A percentile compares a stretch with the other conserved stretches of the same genome.
Conservation (phyloP, 768 basidiomycete genomes). For the Auricularia cornea region DNA sequence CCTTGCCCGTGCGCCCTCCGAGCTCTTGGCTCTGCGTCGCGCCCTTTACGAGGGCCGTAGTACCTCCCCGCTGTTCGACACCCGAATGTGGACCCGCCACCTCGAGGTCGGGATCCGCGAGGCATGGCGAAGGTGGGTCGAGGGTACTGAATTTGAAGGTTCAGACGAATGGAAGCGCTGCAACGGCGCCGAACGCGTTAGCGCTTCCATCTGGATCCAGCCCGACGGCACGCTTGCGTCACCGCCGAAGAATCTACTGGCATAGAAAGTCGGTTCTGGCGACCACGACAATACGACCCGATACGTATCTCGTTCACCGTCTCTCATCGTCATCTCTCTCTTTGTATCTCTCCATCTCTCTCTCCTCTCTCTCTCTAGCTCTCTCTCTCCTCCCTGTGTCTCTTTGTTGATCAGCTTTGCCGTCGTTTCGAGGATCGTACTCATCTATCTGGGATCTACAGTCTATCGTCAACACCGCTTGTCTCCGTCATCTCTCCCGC, state of each 20-base stretch:
- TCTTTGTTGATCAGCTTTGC: too few species aligned
- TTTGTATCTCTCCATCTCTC: background rate
- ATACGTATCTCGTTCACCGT: background rate
- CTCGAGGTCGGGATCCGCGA: constrained; percentile 36
- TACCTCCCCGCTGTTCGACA: constrained; percentile 40
- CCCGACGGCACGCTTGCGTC: constrained; percentile 11
- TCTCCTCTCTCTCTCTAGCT: too few species aligned
- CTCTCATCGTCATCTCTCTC: background rate
- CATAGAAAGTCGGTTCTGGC: background rate
- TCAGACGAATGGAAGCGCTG: constrained; percentile 30
- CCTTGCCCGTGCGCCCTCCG: constrained; percentile 31
- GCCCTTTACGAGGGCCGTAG: constrained; percentile 35
- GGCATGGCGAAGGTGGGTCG: constrained; percentile 43
- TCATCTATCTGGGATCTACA: too few species aligned
- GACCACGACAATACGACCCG: background rate
- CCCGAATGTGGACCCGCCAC: constrained; percentile 37
- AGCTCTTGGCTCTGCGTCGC: constrained; percentile 32
- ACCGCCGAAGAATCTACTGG: background rate
- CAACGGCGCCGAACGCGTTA: constrained; percentile 20
- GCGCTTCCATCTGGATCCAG: constrained; percentile 22
- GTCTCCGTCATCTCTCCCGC: too few species aligned
- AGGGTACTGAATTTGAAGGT: constrained; percentile 30
- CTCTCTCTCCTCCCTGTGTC: background rate
- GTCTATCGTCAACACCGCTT: too few species aligned
- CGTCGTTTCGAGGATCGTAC: too few species aligned